Percentiles rank a stretch among this genome's conserved stretches.
Evolutionary conservation across 2,329 filamentous ascomycete species (phyloP).

Genomic region (Fusarium sp.): DNA sequence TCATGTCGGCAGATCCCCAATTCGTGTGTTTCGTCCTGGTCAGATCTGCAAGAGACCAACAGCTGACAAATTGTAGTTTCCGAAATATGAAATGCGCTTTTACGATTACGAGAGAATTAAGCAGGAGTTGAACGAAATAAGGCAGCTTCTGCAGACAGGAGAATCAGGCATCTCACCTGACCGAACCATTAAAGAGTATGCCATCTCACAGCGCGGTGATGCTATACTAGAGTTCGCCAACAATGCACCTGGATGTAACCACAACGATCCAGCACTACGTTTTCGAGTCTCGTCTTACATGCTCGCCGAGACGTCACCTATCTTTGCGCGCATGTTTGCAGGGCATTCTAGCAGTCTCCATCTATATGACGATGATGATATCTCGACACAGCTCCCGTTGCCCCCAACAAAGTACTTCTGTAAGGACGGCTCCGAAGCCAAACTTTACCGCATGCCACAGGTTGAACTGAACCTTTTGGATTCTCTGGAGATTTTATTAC

Average conservation of each 20-base stretch:
- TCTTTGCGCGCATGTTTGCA: slow-evolving; percentile 63
- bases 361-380: slow-evolving; percentile 53
- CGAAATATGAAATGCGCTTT: slow-evolving; percentile 60
- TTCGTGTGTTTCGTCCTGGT: slow-evolving; percentile 49
- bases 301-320: slow-evolving; percentile 63
- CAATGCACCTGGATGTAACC: slow-evolving; percentile 46
- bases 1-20: slow-evolving; percentile 58
- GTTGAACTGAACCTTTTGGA: slow-evolving; percentile 57
- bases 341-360: slow-evolving; percentile 47
- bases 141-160: slow-evolving; percentile 54
- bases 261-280: slow-evolving; percentile 55
- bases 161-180: slow-evolving; percentile 57
- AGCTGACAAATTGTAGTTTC: slow-evolving; percentile 49
- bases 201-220: slow-evolving; percentile 60
- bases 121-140: slow-evolving; percentile 55
- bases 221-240: slow-evolving; percentile 65
- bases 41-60: background rate
- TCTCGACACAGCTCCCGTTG: slow-evolving; percentile 51
- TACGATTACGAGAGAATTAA: slow-evolving; percentile 60
- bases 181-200: slow-evolving; percentile 55
- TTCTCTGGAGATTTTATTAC: slow-evolving; percentile 60
- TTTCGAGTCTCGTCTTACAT: slow-evolving; percentile 65
- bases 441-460: slow-evolving; percentile 65
- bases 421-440: slow-evolving; percentile 58
- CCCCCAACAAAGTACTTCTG: slow-evolving; percentile 53